These are phyloP conservation scores for Saccharomyces hybrid DNA, from an alignment of 1,139 yeast species.

Conservation along the genomic window DNA sequence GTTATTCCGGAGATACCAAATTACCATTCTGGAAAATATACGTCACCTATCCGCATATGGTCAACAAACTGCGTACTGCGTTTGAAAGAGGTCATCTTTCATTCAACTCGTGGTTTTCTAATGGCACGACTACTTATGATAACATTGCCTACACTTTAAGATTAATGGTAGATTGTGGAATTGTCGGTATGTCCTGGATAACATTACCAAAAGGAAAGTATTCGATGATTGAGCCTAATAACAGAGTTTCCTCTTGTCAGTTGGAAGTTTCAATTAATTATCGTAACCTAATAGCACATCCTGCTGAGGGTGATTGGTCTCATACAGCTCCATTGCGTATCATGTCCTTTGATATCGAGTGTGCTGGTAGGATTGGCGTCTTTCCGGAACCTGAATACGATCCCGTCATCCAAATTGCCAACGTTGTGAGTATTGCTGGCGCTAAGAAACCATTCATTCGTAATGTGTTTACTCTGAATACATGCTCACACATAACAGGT, in stretches of 20 bases:
- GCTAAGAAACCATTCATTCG: conserved; percentile 74
- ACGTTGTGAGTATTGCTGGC: conserved; percentile 81
- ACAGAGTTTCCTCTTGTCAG: conserved; percentile 69
- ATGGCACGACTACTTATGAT: conserved; percentile 68
- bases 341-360: conserved; percentile 92
- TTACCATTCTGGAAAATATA: conserved; percentile 73
- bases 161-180: conserved; percentile 85
- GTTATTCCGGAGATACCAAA: conserved; percentile 71
- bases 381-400: conserved; percentile 94
- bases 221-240: conserved; percentile 35
- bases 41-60: conserved; percentile 56
- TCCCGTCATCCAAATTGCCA: conserved; percentile 95
- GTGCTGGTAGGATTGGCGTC: conserved; percentile 95
- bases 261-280: conserved; percentile 70
- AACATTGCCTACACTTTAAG: conserved; percentile 80
- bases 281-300: conserved; percentile 63
- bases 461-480: conserved; percentile 86
- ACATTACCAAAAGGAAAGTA: conserved; percentile 77
- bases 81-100: conserved; percentile 82
- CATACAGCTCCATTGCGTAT: conserved; percentile 91
- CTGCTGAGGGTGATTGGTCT: conserved; percentile 91
- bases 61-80: conserved; percentile 61
- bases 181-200: conserved; percentile 97
- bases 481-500: conserved; percentile 91
- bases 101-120: conserved; percentile 53